Conservation (phyloP, 2,329 filamentous ascomycete species). For the Neonectria neomacrospora region DNA sequence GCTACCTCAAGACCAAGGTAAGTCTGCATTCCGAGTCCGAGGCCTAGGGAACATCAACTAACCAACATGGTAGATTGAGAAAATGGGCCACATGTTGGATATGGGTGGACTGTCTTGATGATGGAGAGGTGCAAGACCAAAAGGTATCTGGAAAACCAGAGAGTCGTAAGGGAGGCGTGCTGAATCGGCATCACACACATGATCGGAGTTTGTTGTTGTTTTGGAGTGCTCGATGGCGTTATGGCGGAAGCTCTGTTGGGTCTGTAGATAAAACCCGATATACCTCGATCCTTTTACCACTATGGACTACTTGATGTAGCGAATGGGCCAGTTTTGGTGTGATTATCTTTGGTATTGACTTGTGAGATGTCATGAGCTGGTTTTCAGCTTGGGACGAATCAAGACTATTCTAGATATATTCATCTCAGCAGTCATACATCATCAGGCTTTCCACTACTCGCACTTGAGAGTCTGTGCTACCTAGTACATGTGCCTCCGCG, state of each 20-base stretch:
- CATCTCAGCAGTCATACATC: not conserved
- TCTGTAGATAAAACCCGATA: constrained; percentile 38
- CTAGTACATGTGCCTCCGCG: no score
- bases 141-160: not conserved
- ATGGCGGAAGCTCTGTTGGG: constrained; percentile 36
- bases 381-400: not conserved
- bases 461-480: no score
- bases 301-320: not conserved
- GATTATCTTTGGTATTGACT: not conserved
- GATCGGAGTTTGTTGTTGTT: constrained; percentile 38
- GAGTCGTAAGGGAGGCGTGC: constrained; percentile 1
- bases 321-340: not conserved
- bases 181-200: constrained; percentile 30
- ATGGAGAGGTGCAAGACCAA: not conserved
- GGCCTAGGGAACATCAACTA: constrained; percentile 20
- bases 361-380: not conserved
- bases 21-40: constrained; percentile 18
- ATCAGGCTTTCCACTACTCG: not conserved
- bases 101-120: constrained; percentile 52
- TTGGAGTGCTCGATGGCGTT: constrained; percentile 40
- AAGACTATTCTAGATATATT: not conserved
- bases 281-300: constrained; percentile 23
- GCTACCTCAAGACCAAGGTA: constrained; percentile 96
- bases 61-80: constrained; percentile 72
- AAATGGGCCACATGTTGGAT: constrained; percentile 85